phyloP scores from a whole-genome alignment of 2,329 filamentous ascomycete genomes.

The Chalara sp. region DNA sequence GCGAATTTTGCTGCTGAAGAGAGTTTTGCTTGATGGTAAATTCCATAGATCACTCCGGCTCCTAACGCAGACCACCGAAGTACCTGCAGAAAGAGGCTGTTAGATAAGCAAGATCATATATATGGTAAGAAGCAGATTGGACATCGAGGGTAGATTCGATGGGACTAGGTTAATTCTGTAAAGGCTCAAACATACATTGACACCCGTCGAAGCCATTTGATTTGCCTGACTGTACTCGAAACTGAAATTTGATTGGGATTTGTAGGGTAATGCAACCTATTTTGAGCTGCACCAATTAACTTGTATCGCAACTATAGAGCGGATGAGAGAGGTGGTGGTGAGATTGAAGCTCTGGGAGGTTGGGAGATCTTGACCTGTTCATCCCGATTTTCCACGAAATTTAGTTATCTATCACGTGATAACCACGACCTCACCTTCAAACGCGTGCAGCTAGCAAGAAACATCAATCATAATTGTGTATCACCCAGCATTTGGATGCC shows the following conservation, averaged over 20 bases:
- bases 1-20: conserved; percentile 62
- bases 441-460: too few species aligned
- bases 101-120: too few species aligned
- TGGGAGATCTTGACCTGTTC: conserved; percentile 11
- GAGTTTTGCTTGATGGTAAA: conserved; percentile 86
- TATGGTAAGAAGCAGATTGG: too few species aligned
- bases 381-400: conserved; percentile 4
- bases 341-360: conserved; percentile 17
- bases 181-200: conserved; percentile 40
- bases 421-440: too few species aligned
- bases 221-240: conserved; percentile 2
- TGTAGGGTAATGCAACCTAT: too few species aligned
- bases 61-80: conserved; percentile 93
- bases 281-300: conserved; percentile 19
- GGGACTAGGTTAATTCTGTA: conserved; percentile 4
- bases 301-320: conserved; percentile 14
- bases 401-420: too few species aligned
- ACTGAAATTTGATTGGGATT: too few species aligned
- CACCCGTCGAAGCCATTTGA: conserved; percentile 37
- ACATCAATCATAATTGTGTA: too few species aligned
- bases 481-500: too few species aligned
- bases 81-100: conserved; percentile 52
- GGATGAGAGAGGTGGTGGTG: conserved; percentile 14
- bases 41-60: conserved; percentile 88
- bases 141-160: not conserved